A percentile compares a stretch with the other conserved stretches of the same genome.
Evolutionary conservation across 352 stramenopile genomes (phyloP).

Genomic region (Thalassiosira livingstoniorum): DNA sequence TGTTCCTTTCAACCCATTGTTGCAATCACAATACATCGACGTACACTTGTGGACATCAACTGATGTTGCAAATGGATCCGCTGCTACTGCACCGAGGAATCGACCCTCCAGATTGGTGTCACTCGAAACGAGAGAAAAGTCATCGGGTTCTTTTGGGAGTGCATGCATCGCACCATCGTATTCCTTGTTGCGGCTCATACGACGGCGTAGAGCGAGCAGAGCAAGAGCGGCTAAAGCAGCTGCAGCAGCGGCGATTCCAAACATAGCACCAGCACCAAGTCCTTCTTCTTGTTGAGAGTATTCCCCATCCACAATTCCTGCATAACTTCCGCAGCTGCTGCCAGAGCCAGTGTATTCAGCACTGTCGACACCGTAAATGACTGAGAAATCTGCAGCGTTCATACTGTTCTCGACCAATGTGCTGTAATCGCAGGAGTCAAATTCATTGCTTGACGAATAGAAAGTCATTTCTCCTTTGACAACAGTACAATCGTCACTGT

Average conservation of each 20-base stretch:
- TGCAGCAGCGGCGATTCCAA: conserved; percentile 22
- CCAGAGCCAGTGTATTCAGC: conserved; percentile 29
- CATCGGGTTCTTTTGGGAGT: conserved; percentile 8
- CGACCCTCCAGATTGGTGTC: conserved; percentile 27
- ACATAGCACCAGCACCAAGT: conserved; percentile 24
- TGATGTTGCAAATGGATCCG: conserved; percentile 55
- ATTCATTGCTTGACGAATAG: conserved; percentile 2
- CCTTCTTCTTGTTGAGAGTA: conserved; percentile 25
- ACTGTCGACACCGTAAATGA: conserved; percentile 43
- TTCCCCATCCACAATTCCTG: background rate
- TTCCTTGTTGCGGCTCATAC: conserved; percentile 33
- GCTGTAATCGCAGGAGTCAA: conserved; percentile 21
- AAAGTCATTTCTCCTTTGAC: conserved; percentile 41
- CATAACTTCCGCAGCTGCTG: background rate
- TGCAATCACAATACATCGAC: conserved; percentile 56
- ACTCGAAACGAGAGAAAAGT: conserved; percentile 43
- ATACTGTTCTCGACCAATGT: conserved; percentile 42
- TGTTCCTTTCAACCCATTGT: conserved; percentile 24
- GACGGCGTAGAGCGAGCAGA: conserved; percentile 4
- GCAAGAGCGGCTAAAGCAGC: conserved; percentile 30
- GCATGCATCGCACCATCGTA: too few species aligned
- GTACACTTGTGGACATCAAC: conserved; percentile 62
- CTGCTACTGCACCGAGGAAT: background rate
- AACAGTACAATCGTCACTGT: conserved; percentile 23
- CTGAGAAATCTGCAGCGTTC: conserved; percentile 42